A percentile compares a stretch with the other conserved stretches of the same genome.
Evolutionary conservation across 176 grass and related monocot genomes (phyloP).

Genomic region (Aegilops umbellulata): DNA sequence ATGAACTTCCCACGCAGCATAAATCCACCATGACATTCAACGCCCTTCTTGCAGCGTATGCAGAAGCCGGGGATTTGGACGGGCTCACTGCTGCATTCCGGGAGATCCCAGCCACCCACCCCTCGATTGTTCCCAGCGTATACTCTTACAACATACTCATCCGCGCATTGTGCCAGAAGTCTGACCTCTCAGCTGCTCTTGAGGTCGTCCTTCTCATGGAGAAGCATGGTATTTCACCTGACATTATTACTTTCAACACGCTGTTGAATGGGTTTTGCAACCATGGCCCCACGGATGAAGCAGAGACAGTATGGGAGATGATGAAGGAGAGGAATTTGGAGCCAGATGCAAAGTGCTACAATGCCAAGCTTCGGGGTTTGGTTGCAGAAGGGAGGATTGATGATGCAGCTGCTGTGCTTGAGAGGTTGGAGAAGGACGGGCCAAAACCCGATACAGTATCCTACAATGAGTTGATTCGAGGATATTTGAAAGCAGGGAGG

Average conservation of each 20-base stretch:
- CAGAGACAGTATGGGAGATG: constrained; percentile 47
- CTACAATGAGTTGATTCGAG: constrained; percentile 63
- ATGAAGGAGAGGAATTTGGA: constrained; percentile 55
- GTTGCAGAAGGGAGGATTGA: constrained; percentile 20
- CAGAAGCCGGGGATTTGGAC: background rate
- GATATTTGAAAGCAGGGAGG: constrained; percentile 43
- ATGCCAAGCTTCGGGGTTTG: constrained; percentile 55
- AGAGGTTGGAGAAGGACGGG: constrained; percentile 48
- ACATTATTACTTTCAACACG: constrained; percentile 44
- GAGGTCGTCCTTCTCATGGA: constrained; percentile 49
- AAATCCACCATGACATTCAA: constrained; percentile 42
- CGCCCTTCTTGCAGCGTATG: constrained; percentile 38
- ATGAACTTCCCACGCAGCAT: constrained; percentile 29
- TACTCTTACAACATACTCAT: constrained; percentile 71
- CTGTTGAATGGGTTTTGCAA: constrained; percentile 49
- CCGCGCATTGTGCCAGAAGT: constrained; percentile 20
- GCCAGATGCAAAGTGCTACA: constrained; percentile 43
- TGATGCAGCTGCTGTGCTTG: constrained; percentile 46
- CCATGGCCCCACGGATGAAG: constrained; percentile 12
- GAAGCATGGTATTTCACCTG: constrained; percentile 18
- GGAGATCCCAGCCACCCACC: constrained; percentile 38
- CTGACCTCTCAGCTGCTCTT: constrained; percentile 47
- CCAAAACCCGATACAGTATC: constrained; percentile 50
- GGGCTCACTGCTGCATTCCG: constrained; percentile 24
- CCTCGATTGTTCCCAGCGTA: constrained; percentile 27